Evolutionary conservation across 192 early-diverging fungal genomes (phyloP), one percentile per base, ranked within the genome.

Genomic region (Spizellomyces punctatus): DNA sequence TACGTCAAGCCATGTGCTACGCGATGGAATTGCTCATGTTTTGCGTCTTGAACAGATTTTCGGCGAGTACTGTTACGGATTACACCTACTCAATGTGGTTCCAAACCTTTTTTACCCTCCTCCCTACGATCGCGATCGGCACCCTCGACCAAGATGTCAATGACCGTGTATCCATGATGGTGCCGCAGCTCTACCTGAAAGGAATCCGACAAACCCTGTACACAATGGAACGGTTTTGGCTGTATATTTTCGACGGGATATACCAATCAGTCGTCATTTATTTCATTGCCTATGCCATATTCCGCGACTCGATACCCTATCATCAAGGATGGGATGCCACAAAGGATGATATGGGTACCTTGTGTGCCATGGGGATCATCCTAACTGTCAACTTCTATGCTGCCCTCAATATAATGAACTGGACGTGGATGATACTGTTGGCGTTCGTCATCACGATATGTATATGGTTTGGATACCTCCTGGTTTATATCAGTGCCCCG

Each of bases 51-150:
- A 47, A 36, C 54, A 86, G 85, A 10, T 88, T 88, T 64, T 78
- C 82, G 5, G 86, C 81, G 10, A 79, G 68, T 36, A 56, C 79
- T 46, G 75, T 81, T 14, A 82, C 79, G 14, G 86, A 88, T 63
- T 94, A 93, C 72, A 93, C 91, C 8, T 96, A 92, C 62, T 91
- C 92, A 64, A 86, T 98, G 75, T 96, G 96, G 71, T 99, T 95
- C 77, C 91, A 95, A 49, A 95, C 96, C 54, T 85, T 93, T 21
- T 96, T 95, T 77, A 89, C 96, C 42, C 86, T 94, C 58, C 83
- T 96, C 12, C 95, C 95, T 64, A 99, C 95, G 6, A 80, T 86
- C 67, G 64, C 76, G 36, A 68, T 86, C 49, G 85, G 83, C 2
- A 79, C 79, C 36, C 78, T 81, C 66, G 93, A 95, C 61, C 92